Conservation (phyloP, 108 stramenopile species). For the Cyclostephanos tholiformis region DNA sequence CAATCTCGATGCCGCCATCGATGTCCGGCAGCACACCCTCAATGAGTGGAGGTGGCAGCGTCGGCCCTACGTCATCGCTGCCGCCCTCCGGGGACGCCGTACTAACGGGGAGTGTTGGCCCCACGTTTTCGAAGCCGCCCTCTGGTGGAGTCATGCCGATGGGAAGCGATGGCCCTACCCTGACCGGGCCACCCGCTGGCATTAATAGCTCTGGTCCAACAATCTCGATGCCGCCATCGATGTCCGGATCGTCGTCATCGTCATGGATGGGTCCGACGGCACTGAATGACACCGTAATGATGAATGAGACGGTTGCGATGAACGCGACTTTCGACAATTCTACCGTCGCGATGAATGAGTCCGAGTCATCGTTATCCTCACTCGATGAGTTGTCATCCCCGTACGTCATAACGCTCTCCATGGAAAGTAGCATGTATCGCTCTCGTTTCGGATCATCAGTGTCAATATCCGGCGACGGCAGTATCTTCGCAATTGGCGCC, state of each 20-base stretch:
- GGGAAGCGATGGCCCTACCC: too few relatives aligned
- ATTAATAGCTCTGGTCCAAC: not conserved
- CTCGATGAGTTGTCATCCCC: constrained; percentile 2
- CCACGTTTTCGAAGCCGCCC: too few relatives aligned
- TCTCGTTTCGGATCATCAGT: constrained; percentile 25
- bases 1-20: not conserved
- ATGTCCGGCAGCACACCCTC: not conserved
- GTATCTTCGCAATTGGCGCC: constrained; percentile 22
- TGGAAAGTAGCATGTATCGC: constrained; percentile 10
- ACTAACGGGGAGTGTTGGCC: too few relatives aligned
- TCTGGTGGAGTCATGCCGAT: too few relatives aligned
- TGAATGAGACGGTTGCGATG: too few relatives aligned
- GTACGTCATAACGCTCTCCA: not conserved
- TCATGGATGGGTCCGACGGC: not conserved
- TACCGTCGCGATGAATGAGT: not conserved
- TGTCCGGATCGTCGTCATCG: not conserved
- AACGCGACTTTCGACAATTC: not conserved
- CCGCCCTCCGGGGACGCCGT: too few relatives aligned
- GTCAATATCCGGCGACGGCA: constrained; percentile 16
- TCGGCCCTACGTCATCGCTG: not conserved
- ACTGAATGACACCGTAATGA: too few relatives aligned
- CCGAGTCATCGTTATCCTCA: not conserved
- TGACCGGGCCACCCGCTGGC: not conserved
- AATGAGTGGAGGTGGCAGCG: not conserved
- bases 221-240: not conserved